Conservation (phyloP, 1,284 basidiomycete species). For the Blastosporella zonata region DNA sequence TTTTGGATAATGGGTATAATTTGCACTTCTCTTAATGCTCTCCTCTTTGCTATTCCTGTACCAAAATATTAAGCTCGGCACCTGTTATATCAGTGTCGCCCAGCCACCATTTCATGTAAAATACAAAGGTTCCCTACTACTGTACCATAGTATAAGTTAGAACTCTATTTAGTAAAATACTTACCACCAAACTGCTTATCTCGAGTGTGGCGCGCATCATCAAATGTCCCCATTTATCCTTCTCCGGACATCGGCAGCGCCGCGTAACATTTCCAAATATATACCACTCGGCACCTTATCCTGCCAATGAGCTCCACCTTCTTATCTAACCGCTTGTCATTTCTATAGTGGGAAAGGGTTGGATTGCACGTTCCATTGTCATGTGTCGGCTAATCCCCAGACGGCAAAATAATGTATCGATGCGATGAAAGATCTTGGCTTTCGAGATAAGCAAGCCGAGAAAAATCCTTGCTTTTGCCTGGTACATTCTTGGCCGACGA, state of each 20-base stretch:
- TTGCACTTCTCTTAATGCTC: constrained; percentile 25
- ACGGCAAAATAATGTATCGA: background rate
- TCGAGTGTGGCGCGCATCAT: background rate
- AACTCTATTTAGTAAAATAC: background rate
- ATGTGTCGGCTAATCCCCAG: background rate
- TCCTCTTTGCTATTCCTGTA: constrained; percentile 26
- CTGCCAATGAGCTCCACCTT: background rate
- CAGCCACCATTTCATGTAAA: background rate
- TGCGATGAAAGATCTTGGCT: background rate
- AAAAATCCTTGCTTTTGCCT: background rate
- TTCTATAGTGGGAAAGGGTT: background rate
- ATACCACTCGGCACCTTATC: background rate
- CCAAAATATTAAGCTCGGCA: constrained; percentile 18
- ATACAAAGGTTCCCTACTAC: background rate
- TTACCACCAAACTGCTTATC: background rate
- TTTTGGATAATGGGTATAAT: constrained; percentile 47
- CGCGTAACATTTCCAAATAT: background rate
- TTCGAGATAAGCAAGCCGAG: background rate
- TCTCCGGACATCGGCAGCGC: background rate
- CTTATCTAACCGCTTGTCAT: background rate
- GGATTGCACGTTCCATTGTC: background rate
- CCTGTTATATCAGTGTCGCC: background rate
- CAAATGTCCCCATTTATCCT: background rate
- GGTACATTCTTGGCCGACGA: background rate
- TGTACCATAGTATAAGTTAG: background rate